Evolutionary conservation across 2,329 filamentous ascomycete genomes (phyloP).

Genomic region (Microdochium trichocladiopsis): DNA sequence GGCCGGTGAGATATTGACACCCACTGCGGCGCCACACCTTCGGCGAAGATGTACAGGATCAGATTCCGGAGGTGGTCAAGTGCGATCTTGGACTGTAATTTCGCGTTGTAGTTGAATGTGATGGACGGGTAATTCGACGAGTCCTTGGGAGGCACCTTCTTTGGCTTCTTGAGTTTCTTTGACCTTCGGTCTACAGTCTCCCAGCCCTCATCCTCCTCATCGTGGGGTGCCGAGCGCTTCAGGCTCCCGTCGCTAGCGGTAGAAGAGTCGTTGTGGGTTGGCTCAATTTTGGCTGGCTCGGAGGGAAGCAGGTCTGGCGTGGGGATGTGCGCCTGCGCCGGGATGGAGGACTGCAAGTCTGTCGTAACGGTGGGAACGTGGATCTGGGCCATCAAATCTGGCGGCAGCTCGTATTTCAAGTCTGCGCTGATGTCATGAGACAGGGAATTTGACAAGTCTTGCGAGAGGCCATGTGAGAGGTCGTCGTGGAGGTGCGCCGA

Average conservation of each 20-base stretch:
- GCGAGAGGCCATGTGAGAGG: background rate
- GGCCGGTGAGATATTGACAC: conserved; percentile 55
- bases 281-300: background rate
- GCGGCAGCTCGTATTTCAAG: background rate
- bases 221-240: conserved; percentile 43
- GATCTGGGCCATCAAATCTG: background rate
- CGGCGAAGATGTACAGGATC: conserved; percentile 60
- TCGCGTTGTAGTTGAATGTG: conserved; percentile 47
- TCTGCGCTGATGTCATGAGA: background rate
- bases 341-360: background rate
- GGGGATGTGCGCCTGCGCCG: background rate
- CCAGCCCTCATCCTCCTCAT: conserved; percentile 39
- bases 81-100: conserved; percentile 55
- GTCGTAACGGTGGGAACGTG: background rate
- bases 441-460: background rate
- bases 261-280: background rate
- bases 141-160: conserved; percentile 51
- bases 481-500: background rate
- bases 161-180: conserved; percentile 43
- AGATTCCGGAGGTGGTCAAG: conserved; percentile 57
- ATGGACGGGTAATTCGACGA: conserved; percentile 54
- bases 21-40: conserved; percentile 59
- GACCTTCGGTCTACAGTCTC: conserved; percentile 43
- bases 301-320: background rate
- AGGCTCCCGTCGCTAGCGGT: conserved; percentile 19